A percentile compares a stretch with the other conserved stretches of the same genome.
These are phyloP conservation scores for Fraxinus excelsior DNA, from an alignment of 257 asterid genomes.

Conservation along the genomic window DNA sequence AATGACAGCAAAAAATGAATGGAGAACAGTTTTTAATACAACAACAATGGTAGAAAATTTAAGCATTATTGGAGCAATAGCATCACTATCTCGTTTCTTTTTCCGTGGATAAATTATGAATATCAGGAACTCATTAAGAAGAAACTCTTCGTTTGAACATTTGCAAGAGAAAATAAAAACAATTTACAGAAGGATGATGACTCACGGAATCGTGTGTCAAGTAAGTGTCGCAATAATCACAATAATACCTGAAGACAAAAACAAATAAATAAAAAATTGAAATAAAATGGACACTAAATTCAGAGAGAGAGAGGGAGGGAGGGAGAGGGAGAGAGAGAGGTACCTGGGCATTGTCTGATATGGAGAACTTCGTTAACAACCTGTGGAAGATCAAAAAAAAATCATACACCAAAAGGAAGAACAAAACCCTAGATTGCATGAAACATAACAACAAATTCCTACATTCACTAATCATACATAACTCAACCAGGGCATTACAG, in stretches of 20 bases:
- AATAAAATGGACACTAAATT: slow-evolving; percentile 12
- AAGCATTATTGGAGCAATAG: neutral
- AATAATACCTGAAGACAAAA: slow-evolving; percentile 65
- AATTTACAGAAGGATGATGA: slow-evolving; percentile 9
- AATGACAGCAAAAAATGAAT: neutral
- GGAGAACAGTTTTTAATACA: too few relatives aligned
- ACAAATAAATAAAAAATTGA: neutral
- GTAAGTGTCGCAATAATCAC: slow-evolving; percentile 94
- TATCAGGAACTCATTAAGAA: slow-evolving; percentile 4
- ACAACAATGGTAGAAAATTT: neutral
- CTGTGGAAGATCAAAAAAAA: neutral
- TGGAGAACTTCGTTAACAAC: neutral
- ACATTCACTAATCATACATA: neutral
- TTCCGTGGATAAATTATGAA: neutral
- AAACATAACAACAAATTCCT: neutral
- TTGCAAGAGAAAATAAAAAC: neutral
- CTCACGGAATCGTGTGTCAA: slow-evolving; percentile 93
- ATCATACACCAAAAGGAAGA: neutral
- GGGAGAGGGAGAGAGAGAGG: neutral
- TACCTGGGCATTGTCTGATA: slow-evolving; percentile 51
- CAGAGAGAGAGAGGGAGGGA: neutral
- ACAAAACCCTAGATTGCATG: neutral
- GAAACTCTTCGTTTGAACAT: slow-evolving; percentile 1
- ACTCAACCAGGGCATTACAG: too few relatives aligned
- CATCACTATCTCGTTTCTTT: slow-evolving; percentile 6